Conservation (phyloP, 2,329 filamentous ascomycete genomes). For the Talaromyces sp. region DNA sequence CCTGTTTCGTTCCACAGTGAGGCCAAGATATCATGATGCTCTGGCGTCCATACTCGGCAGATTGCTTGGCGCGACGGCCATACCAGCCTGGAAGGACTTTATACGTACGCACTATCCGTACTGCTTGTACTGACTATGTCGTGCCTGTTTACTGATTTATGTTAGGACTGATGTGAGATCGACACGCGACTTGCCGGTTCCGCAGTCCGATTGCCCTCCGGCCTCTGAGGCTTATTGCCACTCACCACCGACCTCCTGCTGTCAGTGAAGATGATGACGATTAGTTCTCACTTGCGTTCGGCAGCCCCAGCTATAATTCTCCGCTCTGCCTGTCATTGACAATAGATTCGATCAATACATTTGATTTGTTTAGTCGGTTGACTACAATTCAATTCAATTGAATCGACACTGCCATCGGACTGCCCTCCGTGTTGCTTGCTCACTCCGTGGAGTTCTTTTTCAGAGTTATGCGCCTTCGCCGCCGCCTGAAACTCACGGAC, state of each 20-base stretch:
- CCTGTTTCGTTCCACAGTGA: neutral
- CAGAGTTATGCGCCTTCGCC: conserved; percentile 15
- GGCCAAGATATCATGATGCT: neutral
- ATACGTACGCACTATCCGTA: neutral
- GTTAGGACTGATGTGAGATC: neutral
- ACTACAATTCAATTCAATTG: neutral
- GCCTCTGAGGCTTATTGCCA: conserved; percentile 6
- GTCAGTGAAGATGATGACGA: neutral
- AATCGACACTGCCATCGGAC: neutral
- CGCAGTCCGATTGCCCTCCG: conserved; percentile 20
- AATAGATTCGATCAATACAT: neutral
- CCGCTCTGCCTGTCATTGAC: neutral
- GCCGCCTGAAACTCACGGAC: conserved; percentile 9
- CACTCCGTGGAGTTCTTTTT: conserved; percentile 4
- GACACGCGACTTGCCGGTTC: conserved; percentile 13
- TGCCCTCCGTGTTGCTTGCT: neutral
- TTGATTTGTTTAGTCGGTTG: neutral
- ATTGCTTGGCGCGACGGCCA: neutral
- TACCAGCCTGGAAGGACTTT: neutral
- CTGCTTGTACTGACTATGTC: neutral
- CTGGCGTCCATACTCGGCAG: neutral
- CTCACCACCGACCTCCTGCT: neutral
- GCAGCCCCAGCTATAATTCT: neutral
- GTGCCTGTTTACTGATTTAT: neutral
- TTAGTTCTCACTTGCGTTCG: neutral